Percentiles rank a stretch among this genome's conserved stretches.
Evolutionary conservation across 1,284 basidiomycete species (phyloP).

Genomic region (Boletellus dicymbophilus): DNA sequence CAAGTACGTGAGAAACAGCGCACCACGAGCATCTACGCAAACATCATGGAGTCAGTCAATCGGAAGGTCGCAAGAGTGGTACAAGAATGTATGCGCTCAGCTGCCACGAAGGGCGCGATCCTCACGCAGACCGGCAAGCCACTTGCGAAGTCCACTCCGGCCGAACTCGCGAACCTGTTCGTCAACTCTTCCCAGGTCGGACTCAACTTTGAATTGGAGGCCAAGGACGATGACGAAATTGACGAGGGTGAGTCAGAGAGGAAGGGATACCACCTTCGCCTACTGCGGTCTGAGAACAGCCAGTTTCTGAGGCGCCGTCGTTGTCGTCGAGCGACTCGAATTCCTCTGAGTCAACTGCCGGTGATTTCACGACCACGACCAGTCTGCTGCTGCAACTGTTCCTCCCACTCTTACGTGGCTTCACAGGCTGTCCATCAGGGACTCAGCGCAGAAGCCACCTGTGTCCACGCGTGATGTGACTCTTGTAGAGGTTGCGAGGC

Average conservation of each 20-base stretch:
- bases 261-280: conserved; percentile 30
- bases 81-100: conserved; percentile 45
- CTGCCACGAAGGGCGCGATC: conserved; percentile 82
- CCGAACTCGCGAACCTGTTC: conserved; percentile 64
- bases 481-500: too few relatives aligned
- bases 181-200: conserved; percentile 64
- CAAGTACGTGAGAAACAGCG: conserved; percentile 30
- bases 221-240: too few relatives aligned
- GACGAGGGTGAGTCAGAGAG: conserved; percentile 27
- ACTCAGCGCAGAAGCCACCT: conserved; percentile 17
- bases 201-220: conserved; percentile 54
- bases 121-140: conserved; percentile 73
- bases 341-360: conserved; percentile 25
- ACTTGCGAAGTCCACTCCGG: conserved; percentile 66
- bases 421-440: conserved; percentile 35
- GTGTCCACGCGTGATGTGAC: too few relatives aligned
- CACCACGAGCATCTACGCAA: conserved; percentile 13
- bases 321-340: conserved; percentile 26
- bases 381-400: too few relatives aligned
- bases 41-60: conserved; percentile 41
- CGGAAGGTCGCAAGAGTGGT: conserved; percentile 34
- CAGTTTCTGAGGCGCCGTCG: conserved; percentile 22
- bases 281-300: conserved; percentile 32
- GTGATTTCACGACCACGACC: conserved; percentile 14
- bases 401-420: conserved; percentile 25